These are phyloP conservation scores for Oxyria digyna DNA, from an alignment of 148 eudicot species.

Conservation along the genomic window DNA sequence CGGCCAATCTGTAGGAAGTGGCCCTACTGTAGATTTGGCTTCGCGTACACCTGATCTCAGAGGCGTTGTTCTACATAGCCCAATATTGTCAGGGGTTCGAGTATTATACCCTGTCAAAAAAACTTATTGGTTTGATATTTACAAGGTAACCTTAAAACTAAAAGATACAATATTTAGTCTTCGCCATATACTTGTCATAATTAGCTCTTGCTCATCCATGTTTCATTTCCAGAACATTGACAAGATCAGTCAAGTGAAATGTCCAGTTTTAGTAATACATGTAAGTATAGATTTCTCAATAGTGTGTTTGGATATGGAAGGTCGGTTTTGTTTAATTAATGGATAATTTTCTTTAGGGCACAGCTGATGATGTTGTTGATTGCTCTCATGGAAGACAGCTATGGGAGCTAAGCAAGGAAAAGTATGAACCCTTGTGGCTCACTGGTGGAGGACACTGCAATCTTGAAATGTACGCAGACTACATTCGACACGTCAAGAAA, in stretches of 20 bases:
- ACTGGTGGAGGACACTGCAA: conserved; percentile 93
- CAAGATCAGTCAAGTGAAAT: conserved; percentile 65
- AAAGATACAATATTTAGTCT: neutral
- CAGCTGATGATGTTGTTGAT: conserved; percentile 92
- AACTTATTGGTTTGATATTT: conserved; percentile 88
- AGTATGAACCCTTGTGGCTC: conserved; percentile 88
- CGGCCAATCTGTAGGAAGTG: conserved; percentile 94
- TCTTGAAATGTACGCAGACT: conserved; percentile 87
- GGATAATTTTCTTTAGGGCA: conserved; percentile 35
- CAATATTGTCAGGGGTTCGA: conserved; percentile 78
- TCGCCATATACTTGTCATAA: neutral
- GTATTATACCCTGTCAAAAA: conserved; percentile 79
- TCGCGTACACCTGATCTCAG: conserved; percentile 69
- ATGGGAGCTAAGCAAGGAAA: conserved; percentile 70
- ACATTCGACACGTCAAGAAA: conserved; percentile 69
- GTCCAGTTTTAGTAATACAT: conserved; percentile 83
- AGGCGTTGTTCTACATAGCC: conserved; percentile 92
- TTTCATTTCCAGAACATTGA: conserved; percentile 53
- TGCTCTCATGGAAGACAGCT: conserved; percentile 93
- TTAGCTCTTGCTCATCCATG: too few relatives aligned
- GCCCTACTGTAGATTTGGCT: conserved; percentile 88
- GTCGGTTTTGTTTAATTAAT: neutral
- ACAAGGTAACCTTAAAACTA: conserved; percentile 43
- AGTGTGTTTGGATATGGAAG: neutral
- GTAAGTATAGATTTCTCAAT: conserved; percentile 29